phyloP scores from a whole-genome alignment of 2,329 filamentous ascomycete species.

The Pestalotiopsis sp. region DNA sequence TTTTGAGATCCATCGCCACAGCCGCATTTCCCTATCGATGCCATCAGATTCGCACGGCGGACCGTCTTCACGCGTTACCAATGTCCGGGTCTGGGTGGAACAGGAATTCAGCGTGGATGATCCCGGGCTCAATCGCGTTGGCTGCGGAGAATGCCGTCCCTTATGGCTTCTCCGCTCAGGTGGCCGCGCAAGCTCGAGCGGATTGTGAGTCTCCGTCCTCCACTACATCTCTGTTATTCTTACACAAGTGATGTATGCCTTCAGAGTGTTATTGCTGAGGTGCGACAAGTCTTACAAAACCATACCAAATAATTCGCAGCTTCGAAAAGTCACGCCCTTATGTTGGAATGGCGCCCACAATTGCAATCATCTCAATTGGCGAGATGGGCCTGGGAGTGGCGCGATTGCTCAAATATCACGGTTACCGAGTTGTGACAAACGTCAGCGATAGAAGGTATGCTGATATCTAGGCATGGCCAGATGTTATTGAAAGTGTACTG shows the following conservation, averaged over 20 bases:
- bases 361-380: constrained; percentile 2
- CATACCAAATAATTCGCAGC: neutral
- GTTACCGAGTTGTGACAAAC: constrained; percentile 1
- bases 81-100: neutral
- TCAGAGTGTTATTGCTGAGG: neutral
- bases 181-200: neutral
- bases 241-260: neutral
- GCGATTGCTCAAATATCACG: neutral
- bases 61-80: neutral
- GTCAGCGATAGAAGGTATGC: constrained; percentile 1
- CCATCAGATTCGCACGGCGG: neutral
- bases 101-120: neutral
- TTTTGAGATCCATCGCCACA: neutral
- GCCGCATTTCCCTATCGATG: neutral
- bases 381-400: constrained; percentile 6
- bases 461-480: neutral
- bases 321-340: neutral
- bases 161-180: neutral
- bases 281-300: neutral
- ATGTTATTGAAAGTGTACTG: neutral
- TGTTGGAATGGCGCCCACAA: neutral
- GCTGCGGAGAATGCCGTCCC: neutral
- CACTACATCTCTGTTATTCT: neutral
- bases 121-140: neutral
- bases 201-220: neutral